Evolutionary conservation across 805 yeast species (phyloP).

Genomic region (Lipomyces starkeyi): DNA sequence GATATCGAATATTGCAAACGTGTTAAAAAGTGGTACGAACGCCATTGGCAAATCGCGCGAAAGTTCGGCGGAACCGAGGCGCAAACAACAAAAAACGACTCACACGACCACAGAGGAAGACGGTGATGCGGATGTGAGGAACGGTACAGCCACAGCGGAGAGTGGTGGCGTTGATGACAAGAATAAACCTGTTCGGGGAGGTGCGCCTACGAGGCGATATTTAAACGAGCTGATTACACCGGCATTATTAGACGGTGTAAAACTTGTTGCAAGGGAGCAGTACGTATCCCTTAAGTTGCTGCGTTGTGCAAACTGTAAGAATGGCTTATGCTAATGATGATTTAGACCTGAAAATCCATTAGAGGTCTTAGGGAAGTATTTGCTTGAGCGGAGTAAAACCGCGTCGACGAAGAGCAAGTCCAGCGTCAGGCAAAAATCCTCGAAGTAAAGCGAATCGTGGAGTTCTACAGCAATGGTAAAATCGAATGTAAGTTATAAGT

Average conservation of each 20-base stretch:
- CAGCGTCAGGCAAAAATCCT: neutral
- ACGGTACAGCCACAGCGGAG: neutral
- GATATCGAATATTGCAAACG: neutral
- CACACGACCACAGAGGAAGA: neutral
- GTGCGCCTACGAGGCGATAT: conserved; percentile 73
- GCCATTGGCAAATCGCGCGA: neutral
- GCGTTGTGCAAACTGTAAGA: neutral
- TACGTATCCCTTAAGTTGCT: conserved; percentile 11
- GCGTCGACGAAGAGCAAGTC: neutral
- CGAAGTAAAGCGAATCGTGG: neutral
- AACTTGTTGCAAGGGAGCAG: conserved; percentile 56
- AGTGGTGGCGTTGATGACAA: neutral
- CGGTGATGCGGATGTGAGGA: neutral
- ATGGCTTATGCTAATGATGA: neutral
- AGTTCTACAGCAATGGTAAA: neutral
- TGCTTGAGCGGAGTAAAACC: conserved; percentile 33
- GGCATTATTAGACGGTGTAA: conserved; percentile 67
- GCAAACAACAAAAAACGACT: neutral
- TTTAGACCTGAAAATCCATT: conserved; percentile 41
- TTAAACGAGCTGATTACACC: conserved; percentile 68
- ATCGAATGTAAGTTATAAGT: neutral
- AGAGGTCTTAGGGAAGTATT: conserved; percentile 34
- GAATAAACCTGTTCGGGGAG: conserved; percentile 53
- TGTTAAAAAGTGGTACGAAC: neutral
- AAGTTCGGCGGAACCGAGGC: neutral